Percentiles rank a stretch among this genome's conserved stretches.
Conservation (phyloP, 148 eudicot genomes). For the Tetragonia tetragonoides region DNA sequence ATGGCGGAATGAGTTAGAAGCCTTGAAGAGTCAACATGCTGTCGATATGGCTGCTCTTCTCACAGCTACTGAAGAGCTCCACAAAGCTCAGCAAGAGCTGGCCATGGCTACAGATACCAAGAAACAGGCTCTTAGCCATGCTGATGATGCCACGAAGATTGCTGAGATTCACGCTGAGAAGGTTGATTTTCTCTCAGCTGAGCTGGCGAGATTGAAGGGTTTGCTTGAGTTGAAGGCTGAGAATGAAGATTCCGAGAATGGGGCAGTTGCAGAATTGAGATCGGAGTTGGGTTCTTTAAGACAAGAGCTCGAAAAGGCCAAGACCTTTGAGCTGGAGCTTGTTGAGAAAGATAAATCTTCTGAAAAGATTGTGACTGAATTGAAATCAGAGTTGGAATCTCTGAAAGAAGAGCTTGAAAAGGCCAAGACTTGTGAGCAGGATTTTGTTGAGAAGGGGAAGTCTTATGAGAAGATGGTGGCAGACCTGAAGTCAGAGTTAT, state of each 20-base stretch:
- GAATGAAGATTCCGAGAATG: slow-evolving; percentile 41
- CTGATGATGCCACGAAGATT: slow-evolving; percentile 82
- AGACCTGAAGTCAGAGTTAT: slow-evolving; percentile 37
- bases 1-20: slow-evolving; percentile 70
- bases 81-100: slow-evolving; percentile 64
- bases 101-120: slow-evolving; percentile 56
- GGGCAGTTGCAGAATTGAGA: slow-evolving; percentile 48
- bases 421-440: slow-evolving; percentile 43
- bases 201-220: slow-evolving; percentile 60
- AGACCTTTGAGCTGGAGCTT: slow-evolving; percentile 45
- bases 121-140: slow-evolving; percentile 74
- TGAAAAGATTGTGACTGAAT: slow-evolving; percentile 39
- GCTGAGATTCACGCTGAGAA: slow-evolving; percentile 78
- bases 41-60: slow-evolving; percentile 61
- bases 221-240: slow-evolving; percentile 59
- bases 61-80: slow-evolving; percentile 66
- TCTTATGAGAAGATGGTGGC: slow-evolving; percentile 14
- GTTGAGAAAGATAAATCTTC: slow-evolving; percentile 47
- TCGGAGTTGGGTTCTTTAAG: slow-evolving; percentile 54
- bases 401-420: slow-evolving; percentile 52
- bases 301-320: slow-evolving; percentile 50
- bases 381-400: slow-evolving; percentile 54
- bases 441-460: slow-evolving; percentile 24
- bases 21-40: slow-evolving; percentile 71
- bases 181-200: slow-evolving; percentile 61